Conservation (phyloP, 2,329 filamentous ascomycete species). For the Fusarium domesticum region DNA sequence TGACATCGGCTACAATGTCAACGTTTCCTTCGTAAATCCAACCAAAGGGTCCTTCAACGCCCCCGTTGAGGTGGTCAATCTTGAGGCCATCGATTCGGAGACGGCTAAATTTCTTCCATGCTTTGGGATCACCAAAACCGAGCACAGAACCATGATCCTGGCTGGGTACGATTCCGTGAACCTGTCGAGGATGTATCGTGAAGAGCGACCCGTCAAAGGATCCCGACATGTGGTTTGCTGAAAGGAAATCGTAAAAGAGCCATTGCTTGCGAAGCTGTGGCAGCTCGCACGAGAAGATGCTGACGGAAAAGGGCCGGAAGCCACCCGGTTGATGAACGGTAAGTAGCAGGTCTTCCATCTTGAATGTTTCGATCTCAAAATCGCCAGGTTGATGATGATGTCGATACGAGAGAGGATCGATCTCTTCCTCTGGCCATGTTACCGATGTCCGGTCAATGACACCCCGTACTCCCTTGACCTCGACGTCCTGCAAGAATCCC, state of each 20-base stretch:
- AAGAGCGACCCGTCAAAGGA: slow-evolving; percentile 95
- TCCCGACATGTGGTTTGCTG: slow-evolving; percentile 92
- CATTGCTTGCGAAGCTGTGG: slow-evolving; percentile 92
- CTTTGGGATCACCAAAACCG: slow-evolving; percentile 61
- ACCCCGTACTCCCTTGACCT: slow-evolving; percentile 88
- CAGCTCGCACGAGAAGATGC: slow-evolving; percentile 93
- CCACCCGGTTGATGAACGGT: slow-evolving; percentile 86
- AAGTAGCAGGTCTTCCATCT: slow-evolving; percentile 87
- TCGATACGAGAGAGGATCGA: slow-evolving; percentile 83
- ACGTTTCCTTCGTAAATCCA: slow-evolving; percentile 98
- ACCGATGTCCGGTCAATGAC: slow-evolving; percentile 89
- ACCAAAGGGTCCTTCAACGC: slow-evolving; percentile 88
- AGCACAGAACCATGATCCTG: slow-evolving; percentile 50
- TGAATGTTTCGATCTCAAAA: slow-evolving; percentile 96
- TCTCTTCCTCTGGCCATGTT: slow-evolving; percentile 57
- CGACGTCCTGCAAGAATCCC: slow-evolving; percentile 84
- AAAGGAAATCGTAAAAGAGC: slow-evolving; percentile 96
- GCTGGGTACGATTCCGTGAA: slow-evolving; percentile 71
- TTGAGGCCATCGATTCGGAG: slow-evolving; percentile 89
- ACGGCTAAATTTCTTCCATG: slow-evolving; percentile 94
- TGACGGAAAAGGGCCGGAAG: slow-evolving; percentile 93
- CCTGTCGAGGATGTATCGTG: slow-evolving; percentile 91
- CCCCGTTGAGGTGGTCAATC: slow-evolving; percentile 93
- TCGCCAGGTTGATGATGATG: slow-evolving; percentile 87
- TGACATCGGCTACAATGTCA: slow-evolving; percentile 92